Evolutionary conservation across 768 basidiomycete genomes (phyloP).

Genomic region (Porpolomopsis calyptriformis): DNA sequence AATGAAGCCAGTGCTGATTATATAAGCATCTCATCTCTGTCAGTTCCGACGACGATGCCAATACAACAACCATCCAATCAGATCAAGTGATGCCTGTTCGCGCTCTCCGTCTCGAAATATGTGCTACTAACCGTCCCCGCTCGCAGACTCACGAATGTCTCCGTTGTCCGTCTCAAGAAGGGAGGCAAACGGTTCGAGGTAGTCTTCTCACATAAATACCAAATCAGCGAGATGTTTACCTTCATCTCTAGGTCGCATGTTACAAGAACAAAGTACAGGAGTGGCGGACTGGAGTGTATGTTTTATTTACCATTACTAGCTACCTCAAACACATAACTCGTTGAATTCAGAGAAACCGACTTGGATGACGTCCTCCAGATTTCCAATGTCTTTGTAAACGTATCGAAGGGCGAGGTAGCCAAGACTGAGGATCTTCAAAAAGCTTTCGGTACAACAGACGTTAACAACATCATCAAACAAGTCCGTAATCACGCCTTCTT

Average conservation of each 20-base stretch:
- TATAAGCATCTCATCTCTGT: neutral
- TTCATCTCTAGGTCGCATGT: constrained; percentile 66
- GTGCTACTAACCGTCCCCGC: constrained; percentile 6
- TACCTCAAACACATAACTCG: neutral
- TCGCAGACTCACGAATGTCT: constrained; percentile 88
- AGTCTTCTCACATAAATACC: neutral
- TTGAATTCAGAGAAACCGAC: constrained; percentile 62
- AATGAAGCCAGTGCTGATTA: neutral
- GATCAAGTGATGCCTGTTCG: constrained; percentile 50
- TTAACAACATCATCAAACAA: constrained; percentile 70
- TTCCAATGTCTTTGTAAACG: constrained; percentile 90
- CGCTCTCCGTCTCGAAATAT: neutral
- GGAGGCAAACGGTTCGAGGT: constrained; percentile 98
- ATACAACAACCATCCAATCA: constrained; percentile 85
- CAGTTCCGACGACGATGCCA: constrained; percentile 24
- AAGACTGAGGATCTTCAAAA: constrained; percentile 85
- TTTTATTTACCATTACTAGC: constrained; percentile 9
- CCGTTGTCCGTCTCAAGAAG: constrained; percentile 91
- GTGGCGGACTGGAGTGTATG: constrained; percentile 85
- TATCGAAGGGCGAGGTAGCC: constrained; percentile 91
- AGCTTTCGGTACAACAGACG: constrained; percentile 71
- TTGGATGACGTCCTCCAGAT: constrained; percentile 95
- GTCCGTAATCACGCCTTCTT: constrained; percentile 32
- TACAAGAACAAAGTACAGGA: constrained; percentile 99
- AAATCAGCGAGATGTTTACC: neutral